phyloP scores from a whole-genome alignment of 2,329 filamentous ascomycete genomes.

The Westerdykella ornata region DNA sequence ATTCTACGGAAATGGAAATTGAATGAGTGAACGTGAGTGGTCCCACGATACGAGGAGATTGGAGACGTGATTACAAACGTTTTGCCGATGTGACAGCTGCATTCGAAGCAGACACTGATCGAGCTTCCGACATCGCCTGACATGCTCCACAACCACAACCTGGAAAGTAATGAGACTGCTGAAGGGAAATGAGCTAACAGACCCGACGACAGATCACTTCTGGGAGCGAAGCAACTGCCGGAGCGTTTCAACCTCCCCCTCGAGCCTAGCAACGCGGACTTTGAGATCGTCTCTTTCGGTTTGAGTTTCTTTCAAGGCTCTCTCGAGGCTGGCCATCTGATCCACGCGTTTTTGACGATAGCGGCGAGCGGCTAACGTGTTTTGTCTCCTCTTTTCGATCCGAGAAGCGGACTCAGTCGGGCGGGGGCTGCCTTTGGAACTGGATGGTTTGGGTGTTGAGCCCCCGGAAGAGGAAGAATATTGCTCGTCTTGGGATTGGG shows the following conservation, averaged over 20 bases:
- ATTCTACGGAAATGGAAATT: not conserved
- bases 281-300: conserved; percentile 58
- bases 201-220: conserved; percentile 14
- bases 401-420: conserved; percentile 18
- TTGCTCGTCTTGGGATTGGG: conserved; percentile 10
- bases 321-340: conserved; percentile 57
- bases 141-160: not conserved
- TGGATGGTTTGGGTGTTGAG: conserved; percentile 18
- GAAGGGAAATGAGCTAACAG: not conserved
- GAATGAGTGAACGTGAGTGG: not conserved
- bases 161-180: not conserved
- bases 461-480: conserved; percentile 24
- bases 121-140: conserved; percentile 2
- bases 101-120: not conserved
- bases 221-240: conserved; percentile 45
- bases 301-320: conserved; percentile 52
- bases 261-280: conserved; percentile 56
- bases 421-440: conserved; percentile 17
- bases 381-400: conserved; percentile 55
- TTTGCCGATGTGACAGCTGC: conserved; percentile 1
- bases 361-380: conserved; percentile 64
- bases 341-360: conserved; percentile 66
- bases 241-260: conserved; percentile 59
- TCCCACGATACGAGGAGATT: not conserved
- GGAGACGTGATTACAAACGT: not conserved